Evolutionary conservation across 169 alveolate species (phyloP).

Genomic region (Cryptosporidium sp.): DNA sequence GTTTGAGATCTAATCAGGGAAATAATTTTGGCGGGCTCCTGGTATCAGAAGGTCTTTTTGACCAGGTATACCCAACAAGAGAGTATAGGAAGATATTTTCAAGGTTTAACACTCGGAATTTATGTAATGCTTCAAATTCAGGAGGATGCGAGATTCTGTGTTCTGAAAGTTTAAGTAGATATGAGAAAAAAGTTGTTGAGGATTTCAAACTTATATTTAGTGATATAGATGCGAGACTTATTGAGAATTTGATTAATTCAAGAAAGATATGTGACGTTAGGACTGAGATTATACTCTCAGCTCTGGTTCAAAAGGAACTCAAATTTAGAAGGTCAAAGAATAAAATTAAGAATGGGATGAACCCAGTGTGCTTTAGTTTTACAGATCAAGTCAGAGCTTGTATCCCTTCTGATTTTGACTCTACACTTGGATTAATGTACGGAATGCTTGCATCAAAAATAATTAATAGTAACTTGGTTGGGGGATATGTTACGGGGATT

Average conservation of each 20-base stretch:
- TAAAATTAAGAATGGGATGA: constrained; percentile 90
- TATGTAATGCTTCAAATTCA: neutral
- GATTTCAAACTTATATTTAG: constrained; percentile 39
- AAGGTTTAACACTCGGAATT: neutral
- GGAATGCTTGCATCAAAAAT: constrained; percentile 82
- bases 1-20: constrained; percentile 91
- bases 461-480: constrained; percentile 30
- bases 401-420: constrained; percentile 96
- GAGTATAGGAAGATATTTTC: constrained; percentile 88
- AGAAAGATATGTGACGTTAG: constrained; percentile 82
- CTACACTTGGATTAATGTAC: constrained; percentile 91
- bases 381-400: constrained; percentile 98
- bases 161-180: neutral
- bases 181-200: constrained; percentile 38
- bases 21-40: constrained; percentile 95
- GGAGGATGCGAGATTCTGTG: neutral
- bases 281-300: constrained; percentile 94
- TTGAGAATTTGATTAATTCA: neutral
- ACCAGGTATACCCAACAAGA: constrained; percentile 94
- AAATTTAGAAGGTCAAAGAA: constrained; percentile 89
- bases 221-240: constrained; percentile 12
- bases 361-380: constrained; percentile 95
- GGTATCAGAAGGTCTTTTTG: constrained; percentile 96
- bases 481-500: constrained; percentile 54
- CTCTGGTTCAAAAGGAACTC: constrained; percentile 93